A percentile compares a stretch with the other conserved stretches of the same genome.
Conservation (phyloP, 106 monocot species). For the Iris macrosiphon region DNA sequence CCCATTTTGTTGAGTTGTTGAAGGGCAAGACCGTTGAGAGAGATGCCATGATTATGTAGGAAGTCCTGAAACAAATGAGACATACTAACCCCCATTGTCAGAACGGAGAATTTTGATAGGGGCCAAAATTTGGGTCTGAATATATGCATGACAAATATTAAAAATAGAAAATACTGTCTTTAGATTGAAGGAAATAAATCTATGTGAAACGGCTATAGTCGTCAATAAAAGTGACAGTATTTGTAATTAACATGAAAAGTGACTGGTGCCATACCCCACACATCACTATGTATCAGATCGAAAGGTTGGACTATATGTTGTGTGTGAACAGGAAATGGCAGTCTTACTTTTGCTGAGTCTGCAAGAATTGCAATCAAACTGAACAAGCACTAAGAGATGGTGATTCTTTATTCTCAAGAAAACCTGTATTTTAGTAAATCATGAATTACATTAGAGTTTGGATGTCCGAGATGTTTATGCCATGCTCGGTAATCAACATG, state of each 20-base stretch:
- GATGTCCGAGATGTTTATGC: neutral
- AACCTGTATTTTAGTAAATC: neutral
- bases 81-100: constrained; percentile 1
- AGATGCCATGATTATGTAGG: neutral
- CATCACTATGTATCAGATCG: neutral
- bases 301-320: neutral
- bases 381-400: neutral
- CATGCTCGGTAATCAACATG: no score
- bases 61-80: constrained; percentile 5
- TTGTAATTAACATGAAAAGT: constrained; percentile 1
- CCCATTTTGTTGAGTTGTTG: constrained; percentile 8
- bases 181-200: constrained; percentile 9
- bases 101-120: neutral
- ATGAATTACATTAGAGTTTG: neutral
- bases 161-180: neutral
- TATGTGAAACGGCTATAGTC: constrained; percentile 8
- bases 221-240: constrained; percentile 10
- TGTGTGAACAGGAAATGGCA: no score
- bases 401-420: neutral
- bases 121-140: no score
- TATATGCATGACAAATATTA: no score
- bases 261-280: neutral
- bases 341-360: neutral
- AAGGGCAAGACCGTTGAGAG: neutral
- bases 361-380: neutral